A percentile compares a stretch with the other conserved stretches of the same genome.
Conservation (phyloP, 75 land plant species). For the Picea sitchensis region DNA sequence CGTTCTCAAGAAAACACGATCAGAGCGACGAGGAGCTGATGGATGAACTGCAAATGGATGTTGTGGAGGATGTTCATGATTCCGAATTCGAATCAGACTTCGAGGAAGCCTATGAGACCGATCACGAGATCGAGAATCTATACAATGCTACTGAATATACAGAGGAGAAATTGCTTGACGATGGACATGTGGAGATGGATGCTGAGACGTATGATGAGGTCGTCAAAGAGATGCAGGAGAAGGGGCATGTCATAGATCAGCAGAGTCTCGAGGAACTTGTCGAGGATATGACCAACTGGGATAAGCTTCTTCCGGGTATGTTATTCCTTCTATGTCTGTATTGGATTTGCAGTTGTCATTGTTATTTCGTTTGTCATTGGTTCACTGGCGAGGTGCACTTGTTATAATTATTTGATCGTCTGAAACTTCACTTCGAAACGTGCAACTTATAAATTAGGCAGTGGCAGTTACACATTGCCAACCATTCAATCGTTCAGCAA, state of each 20-base stretch:
- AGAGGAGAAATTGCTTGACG: slow-evolving; percentile 25
- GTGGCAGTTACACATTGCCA: no score
- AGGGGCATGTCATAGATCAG: slow-evolving; percentile 16
- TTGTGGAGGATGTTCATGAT: slow-evolving; percentile 26
- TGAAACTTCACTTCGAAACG: no score
- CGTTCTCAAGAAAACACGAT: slow-evolving; percentile 36
- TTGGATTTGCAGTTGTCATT: not conserved
- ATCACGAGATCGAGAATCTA: slow-evolving; percentile 49
- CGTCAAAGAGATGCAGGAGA: slow-evolving; percentile 36
- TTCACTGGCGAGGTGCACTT: no score
- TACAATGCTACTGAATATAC: slow-evolving; percentile 36
- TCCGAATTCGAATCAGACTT: slow-evolving; percentile 50
- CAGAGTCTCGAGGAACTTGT: slow-evolving; percentile 39
- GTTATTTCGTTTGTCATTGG: not conserved
- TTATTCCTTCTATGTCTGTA: not conserved
- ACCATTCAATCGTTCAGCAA: no score
- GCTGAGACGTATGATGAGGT: slow-evolving; percentile 50
- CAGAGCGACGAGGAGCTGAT: slow-evolving; percentile 60
- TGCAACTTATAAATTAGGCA: no score
- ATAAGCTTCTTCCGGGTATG: slow-evolving; percentile 66
- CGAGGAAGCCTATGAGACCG: slow-evolving; percentile 39
- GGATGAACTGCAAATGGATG: slow-evolving; percentile 21
- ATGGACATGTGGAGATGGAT: slow-evolving; percentile 47
- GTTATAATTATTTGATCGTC: no score
- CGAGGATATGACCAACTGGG: slow-evolving; percentile 63